These are phyloP conservation scores for Ophiostoma fasciatum DNA, from an alignment of 2,329 filamentous ascomycete species.

Conservation along the genomic window DNA sequence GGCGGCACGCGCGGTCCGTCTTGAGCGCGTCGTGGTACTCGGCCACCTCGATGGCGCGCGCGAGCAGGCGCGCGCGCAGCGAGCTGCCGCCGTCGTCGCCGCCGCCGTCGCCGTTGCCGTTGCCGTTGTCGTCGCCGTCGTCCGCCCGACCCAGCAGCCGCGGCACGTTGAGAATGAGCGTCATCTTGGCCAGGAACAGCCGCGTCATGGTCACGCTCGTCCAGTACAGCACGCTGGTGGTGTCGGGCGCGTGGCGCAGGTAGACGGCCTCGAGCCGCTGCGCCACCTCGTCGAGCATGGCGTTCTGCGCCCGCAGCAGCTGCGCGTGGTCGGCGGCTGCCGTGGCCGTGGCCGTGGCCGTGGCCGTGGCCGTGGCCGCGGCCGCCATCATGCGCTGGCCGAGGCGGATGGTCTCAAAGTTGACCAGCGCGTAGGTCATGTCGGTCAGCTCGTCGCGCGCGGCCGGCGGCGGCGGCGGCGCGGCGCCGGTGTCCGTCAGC, in stretches of 20 bases:
- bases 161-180: slow-evolving; percentile 62
- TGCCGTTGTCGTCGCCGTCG: slow-evolving; percentile 13
- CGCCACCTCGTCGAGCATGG: slow-evolving; percentile 30
- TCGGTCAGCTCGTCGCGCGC: slow-evolving; percentile 39
- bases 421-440: slow-evolving; percentile 28
- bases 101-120: not conserved
- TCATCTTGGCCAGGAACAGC: slow-evolving; percentile 64
- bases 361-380: slow-evolving; percentile 8
- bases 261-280: slow-evolving; percentile 27
- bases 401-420: slow-evolving; percentile 21
- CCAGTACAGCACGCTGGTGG: slow-evolving; percentile 22
- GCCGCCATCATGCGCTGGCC: slow-evolving; percentile 24
- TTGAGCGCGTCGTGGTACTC: slow-evolving; percentile 41
- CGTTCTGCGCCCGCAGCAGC: slow-evolving; percentile 25
- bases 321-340: too few species aligned
- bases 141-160: too few species aligned
- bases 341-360: too few species aligned
- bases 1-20: slow-evolving; percentile 28
- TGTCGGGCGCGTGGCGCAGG: slow-evolving; percentile 22
- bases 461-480: slow-evolving; percentile 29
- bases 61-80: slow-evolving; percentile 29
- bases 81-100: slow-evolving; percentile 16
- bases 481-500: slow-evolving; percentile 31
- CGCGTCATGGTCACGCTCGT: slow-evolving; percentile 30
- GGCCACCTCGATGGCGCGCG: slow-evolving; percentile 36